Conservation (phyloP, 495 filamentous ascomycete genomes). For the Neurospora sp. region DNA sequence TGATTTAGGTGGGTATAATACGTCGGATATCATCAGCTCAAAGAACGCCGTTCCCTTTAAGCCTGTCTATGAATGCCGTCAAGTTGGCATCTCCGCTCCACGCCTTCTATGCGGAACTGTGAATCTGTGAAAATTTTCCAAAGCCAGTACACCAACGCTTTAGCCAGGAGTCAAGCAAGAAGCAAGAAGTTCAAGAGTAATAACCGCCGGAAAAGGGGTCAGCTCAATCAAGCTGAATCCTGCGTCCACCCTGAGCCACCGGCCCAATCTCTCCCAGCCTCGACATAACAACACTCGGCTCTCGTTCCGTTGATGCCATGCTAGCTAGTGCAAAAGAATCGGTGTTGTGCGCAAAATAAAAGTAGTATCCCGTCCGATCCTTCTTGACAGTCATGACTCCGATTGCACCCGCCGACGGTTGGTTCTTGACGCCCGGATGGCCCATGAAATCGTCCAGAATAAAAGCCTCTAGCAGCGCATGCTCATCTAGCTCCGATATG, state of each 20-base stretch:
- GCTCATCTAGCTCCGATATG: slow-evolving; percentile 55
- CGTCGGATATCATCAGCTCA: background rate
- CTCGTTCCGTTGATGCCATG: slow-evolving; percentile 67
- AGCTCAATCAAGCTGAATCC: slow-evolving; percentile 27
- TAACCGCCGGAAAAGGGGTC: background rate
- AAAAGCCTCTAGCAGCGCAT: slow-evolving; percentile 59
- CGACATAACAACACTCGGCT: slow-evolving; percentile 77
- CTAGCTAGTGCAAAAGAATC: slow-evolving; percentile 83
- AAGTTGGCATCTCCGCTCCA: background rate
- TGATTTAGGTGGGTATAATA: background rate
- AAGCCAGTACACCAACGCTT: background rate
- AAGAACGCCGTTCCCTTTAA: background rate
- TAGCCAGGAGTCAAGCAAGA: background rate
- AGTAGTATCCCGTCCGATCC: slow-evolving; percentile 52
- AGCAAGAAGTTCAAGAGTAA: background rate
- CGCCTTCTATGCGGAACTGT: background rate
- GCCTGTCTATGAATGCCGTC: background rate
- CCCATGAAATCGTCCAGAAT: slow-evolving; percentile 72
- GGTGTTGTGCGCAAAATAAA: slow-evolving; percentile 89
- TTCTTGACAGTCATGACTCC: slow-evolving; percentile 80
- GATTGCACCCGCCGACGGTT: slow-evolving; percentile 64
- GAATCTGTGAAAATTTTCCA: background rate
- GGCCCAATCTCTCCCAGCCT: slow-evolving; percentile 35
- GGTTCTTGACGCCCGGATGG: slow-evolving; percentile 66
- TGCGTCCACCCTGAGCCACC: slow-evolving; percentile 41